Percentiles rank a stretch among this genome's conserved stretches.
phyloP scores from a whole-genome alignment of 352 stramenopile genomes.

The Phytophthora aleatoria region DNA sequence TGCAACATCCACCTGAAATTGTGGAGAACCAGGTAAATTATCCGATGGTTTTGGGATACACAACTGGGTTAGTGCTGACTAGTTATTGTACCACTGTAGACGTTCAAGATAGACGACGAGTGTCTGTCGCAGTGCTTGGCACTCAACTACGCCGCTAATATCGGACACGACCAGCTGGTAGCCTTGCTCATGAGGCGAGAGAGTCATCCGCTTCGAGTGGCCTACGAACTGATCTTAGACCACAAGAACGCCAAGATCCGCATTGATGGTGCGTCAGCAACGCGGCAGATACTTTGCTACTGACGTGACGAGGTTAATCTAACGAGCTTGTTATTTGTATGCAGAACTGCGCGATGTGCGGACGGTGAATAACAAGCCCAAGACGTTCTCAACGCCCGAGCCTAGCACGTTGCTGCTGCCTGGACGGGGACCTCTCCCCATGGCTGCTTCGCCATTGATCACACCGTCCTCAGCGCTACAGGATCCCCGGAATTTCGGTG shows the following conservation, averaged over 20 bases:
- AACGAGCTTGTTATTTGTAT: constrained; percentile 6
- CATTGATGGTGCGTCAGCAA: constrained; percentile 66
- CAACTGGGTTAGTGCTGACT: background rate
- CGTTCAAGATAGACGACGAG: constrained; percentile 83
- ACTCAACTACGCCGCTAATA: constrained; percentile 51
- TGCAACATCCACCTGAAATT: constrained; percentile 95
- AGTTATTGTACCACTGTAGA: constrained; percentile 37
- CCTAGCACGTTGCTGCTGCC: constrained; percentile 69
- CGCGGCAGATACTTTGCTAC: too few relatives aligned
- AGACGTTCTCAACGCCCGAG: constrained; percentile 77
- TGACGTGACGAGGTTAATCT: background rate
- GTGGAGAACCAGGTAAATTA: constrained; percentile 93
- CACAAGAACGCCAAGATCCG: constrained; percentile 97
- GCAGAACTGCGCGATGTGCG: constrained; percentile 78
- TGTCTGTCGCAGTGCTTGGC: constrained; percentile 64
- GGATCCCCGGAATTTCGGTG: constrained; percentile 72
- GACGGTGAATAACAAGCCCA: constrained; percentile 71
- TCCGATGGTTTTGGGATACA: background rate
- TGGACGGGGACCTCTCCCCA: constrained; percentile 75
- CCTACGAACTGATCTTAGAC: constrained; percentile 98
- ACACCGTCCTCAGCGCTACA: constrained; percentile 52
- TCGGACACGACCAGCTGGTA: constrained; percentile 67
- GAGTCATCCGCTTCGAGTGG: constrained; percentile 88
- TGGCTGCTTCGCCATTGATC: constrained; percentile 80
- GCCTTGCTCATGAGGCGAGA: constrained; percentile 61